These are phyloP conservation scores for Aeschynomene evenia DNA, from an alignment of 306 rosid species.

Conservation along the genomic window DNA sequence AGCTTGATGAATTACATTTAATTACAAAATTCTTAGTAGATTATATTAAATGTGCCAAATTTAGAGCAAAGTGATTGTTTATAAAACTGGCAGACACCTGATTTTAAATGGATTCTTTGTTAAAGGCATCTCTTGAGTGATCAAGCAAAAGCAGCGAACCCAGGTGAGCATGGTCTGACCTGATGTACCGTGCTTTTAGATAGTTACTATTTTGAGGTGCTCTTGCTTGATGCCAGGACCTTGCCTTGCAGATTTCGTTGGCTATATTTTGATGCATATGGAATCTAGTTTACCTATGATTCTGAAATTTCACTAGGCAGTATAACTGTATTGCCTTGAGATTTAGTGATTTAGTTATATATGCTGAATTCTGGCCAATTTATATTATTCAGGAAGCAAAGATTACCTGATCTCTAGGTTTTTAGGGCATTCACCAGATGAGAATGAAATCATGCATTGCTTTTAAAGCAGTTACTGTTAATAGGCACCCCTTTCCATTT, in stretches of 20 bases:
- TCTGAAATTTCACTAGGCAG: not conserved
- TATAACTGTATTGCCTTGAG: not conserved
- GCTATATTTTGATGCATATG: not conserved
- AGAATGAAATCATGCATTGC: not conserved
- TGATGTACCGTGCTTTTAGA: constrained; percentile 24
- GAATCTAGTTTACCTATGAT: not conserved
- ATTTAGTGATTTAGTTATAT: not conserved
- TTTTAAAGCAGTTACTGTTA: not conserved
- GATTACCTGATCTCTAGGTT: not conserved
- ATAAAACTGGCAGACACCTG: constrained; percentile 11
- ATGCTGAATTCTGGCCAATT: not conserved
- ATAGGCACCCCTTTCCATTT: not conserved
- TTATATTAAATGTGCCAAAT: not conserved
- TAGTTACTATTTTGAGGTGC: constrained; percentile 7
- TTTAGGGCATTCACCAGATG: not conserved
- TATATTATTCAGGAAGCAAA: not conserved
- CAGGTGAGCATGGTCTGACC: not conserved
- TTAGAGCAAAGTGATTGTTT: not conserved
- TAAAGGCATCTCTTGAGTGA: constrained; percentile 3
- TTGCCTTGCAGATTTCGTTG: not conserved
- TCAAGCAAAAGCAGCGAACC: not conserved
- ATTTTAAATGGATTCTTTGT: constrained; percentile 18
- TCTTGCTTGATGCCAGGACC: no score
- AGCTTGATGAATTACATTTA: not conserved
- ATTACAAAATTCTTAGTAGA: not conserved